Evolutionary conservation across 208 protist genomes (phyloP), one percentile per base, ranked within the genome.

Genomic region (Leishmania martiniquensis): DNA sequence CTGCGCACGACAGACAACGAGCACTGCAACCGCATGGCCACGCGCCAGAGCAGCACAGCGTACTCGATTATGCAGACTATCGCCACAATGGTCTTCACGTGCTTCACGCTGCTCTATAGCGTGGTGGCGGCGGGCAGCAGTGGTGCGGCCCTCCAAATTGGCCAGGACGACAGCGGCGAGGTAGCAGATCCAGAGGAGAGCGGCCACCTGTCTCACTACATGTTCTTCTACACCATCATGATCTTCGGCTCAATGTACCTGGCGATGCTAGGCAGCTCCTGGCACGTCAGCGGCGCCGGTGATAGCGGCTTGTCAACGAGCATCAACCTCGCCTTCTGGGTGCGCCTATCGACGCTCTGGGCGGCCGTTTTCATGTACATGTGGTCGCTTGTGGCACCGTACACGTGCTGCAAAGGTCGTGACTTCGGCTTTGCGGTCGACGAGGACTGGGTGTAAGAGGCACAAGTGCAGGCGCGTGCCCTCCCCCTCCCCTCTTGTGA

Each of bases 161-260:
- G 86, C 51, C 55, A 69, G 9, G 85, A 86, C 65, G 92, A 95
- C n/a, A 87, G 96, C n/a, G 91, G 67, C 72, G 95, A 87, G 71
- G 92, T 88, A 15, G 90, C 95, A 67, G 90, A 98, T 84, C 82
- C 91, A 0, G 94, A 90, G 72, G 90, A 87, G 83, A 86, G 68
- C 17, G 92, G 93, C 1, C 92, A 98, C 85, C 77, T 97, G 37
- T 90, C 91, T 22, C 81, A 92, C 34, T 98, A 98, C 87, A 91
- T 96, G 74, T 98, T 97, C 78, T 98, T 99, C 85, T 96, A 99
- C 87, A 77, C 93, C 47, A 93, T 95, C 34, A 98, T 99, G 94
- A 93, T 97, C 54, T 79, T 98, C 37, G 97, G 96, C 75, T 90
- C 89, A 42, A 98, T 99, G 96, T 99, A 98, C 77, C 74, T 98